Conservation (phyloP, 148 eudicot species). For the Diospyros lotus region DNA sequence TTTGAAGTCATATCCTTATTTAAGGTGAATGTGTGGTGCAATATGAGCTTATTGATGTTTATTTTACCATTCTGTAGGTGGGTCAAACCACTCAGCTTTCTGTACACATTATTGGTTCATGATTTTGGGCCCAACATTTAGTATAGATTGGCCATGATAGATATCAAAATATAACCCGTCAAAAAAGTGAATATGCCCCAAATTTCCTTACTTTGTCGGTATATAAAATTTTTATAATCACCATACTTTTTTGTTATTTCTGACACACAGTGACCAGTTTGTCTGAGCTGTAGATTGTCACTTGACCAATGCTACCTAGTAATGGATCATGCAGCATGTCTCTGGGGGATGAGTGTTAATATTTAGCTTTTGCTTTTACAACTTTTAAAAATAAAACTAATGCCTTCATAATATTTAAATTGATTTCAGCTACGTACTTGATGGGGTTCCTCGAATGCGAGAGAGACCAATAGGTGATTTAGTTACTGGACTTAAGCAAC, state of each 20-base stretch:
- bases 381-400: background rate
- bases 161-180: background rate
- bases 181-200: background rate
- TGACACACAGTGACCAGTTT: background rate
- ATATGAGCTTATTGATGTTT: background rate
- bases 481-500: conserved; percentile 90
- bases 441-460: conserved; percentile 98
- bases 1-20: background rate
- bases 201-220: background rate
- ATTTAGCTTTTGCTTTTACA: background rate
- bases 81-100: background rate
- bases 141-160: background rate
- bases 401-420: background rate
- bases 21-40: background rate
- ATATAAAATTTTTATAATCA: background rate
- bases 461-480: conserved; percentile 98
- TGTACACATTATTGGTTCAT: background rate
- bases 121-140: background rate
- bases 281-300: background rate
- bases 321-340: too few species aligned
- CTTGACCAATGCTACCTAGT: background rate
- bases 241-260: background rate
- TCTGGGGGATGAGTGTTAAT: background rate
- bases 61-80: background rate
- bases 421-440: conserved; percentile 71